Evolutionary conservation across 768 basidiomycete genomes (phyloP).

Genomic region (Panellus pusillus): DNA sequence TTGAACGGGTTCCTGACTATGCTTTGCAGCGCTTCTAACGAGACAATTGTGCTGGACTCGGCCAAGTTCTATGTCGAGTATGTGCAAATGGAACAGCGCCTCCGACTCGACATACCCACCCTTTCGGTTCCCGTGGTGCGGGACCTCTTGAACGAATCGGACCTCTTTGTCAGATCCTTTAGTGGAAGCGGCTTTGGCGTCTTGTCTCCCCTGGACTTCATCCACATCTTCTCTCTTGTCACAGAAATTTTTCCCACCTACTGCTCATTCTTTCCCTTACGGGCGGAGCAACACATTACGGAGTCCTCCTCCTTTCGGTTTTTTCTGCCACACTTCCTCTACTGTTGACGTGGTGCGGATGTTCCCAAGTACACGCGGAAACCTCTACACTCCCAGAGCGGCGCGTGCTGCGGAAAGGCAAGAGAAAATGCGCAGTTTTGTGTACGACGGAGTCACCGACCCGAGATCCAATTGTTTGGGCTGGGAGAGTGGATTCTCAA

Average conservation of each 20-base stretch:
- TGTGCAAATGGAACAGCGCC: slow-evolving; percentile 73
- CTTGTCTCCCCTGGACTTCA: slow-evolving; percentile 76
- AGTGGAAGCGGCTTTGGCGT: slow-evolving; percentile 76
- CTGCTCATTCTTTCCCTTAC: slow-evolving; percentile 68
- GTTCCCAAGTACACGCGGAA: slow-evolving; percentile 42
- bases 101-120: slow-evolving; percentile 77
- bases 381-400: slow-evolving; percentile 53
- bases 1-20: slow-evolving; percentile 16
- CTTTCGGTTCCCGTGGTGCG: slow-evolving; percentile 71
- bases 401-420: slow-evolving; percentile 66
- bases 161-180: slow-evolving; percentile 82
- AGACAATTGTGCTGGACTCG: slow-evolving; percentile 69
- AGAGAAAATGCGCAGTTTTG: slow-evolving; percentile 74
- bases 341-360: slow-evolving; percentile 51
- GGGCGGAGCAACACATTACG: slow-evolving; percentile 52
- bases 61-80: slow-evolving; percentile 76
- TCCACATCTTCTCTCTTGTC: slow-evolving; percentile 68
- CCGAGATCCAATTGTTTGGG: slow-evolving; percentile 80
- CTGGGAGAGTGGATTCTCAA: slow-evolving; percentile 83
- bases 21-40: slow-evolving; percentile 59
- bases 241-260: slow-evolving; percentile 76
- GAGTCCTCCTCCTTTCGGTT: slow-evolving; percentile 60
- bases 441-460: slow-evolving; percentile 71
- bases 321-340: slow-evolving; percentile 62
- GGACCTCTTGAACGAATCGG: slow-evolving; percentile 83